Evolutionary conservation across 306 rosid species (phyloP), one percentile per base, ranked within the genome.

Genomic region (Hippophae gyantsensis): DNA sequence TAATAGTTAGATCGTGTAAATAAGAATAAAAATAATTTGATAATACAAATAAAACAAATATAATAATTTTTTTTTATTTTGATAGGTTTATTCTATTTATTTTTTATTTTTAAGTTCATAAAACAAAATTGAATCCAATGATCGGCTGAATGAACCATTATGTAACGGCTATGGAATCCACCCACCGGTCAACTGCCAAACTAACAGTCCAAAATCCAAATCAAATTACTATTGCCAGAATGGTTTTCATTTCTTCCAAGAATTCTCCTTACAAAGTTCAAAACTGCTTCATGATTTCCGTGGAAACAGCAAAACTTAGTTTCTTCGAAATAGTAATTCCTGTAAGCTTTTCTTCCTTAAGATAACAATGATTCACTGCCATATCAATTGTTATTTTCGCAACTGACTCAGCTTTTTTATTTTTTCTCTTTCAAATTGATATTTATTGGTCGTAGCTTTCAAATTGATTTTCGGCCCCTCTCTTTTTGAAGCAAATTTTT

Each of bases 101-200:
- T 18, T 18, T 18, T 18, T 18, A 18, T 18, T 18, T 18, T 18
- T 18, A 18, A 18, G 23, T 18, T 18, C 23, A 18, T 18, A 18
- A 32, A 32, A 32, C 38, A 32, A 32, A 1, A 32, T 4, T 2
- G 5, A 32, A 32, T 32, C 23, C 23, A 18, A 18, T 32, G 38
- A 32, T 32, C 38, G 38, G 38, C 5, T 32, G 38, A 32, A 32
- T 32, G 38, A 32, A 32, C 3, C 3, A 32, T 25, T 13, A 52
- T 6, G 7, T 48, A 41, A 48, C 67, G 55, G 46, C 49, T 48
- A 54, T 3, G 52, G 50, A 43, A 52, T 60, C 51, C 60, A 78
- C 85, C 63, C 64, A 84, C 85, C 76, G 75, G 95, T 86, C 75
- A 79, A 79, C 70, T 7, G 43, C 66, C 65, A 69, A 81, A 72